A percentile compares a stretch with the other conserved stretches of the same genome.
phyloP scores from a whole-genome alignment of 2,329 filamentous ascomycete genomes.

The Decorospora gaudefroyi region DNA sequence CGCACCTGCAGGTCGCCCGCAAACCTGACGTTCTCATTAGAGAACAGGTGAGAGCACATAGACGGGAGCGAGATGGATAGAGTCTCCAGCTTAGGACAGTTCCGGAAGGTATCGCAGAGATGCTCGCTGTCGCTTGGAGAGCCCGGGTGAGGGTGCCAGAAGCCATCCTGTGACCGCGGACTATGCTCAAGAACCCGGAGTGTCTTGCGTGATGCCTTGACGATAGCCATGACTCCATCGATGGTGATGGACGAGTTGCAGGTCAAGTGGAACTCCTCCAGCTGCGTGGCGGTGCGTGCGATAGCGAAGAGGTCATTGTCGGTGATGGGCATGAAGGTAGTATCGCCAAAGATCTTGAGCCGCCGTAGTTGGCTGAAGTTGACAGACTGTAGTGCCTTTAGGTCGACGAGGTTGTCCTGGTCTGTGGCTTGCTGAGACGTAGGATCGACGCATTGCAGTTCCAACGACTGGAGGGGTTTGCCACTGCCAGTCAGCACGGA shows the following conservation, averaged over 20 bases:
- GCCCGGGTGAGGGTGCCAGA: conserved; percentile 57
- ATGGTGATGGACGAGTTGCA: conserved; percentile 59
- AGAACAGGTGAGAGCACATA: conserved; percentile 55
- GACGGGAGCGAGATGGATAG: conserved; percentile 56
- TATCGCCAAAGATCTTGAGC: conserved; percentile 61
- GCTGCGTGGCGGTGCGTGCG: conserved; percentile 56
- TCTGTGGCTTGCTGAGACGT: conserved; percentile 51
- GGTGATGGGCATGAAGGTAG: conserved; percentile 57
- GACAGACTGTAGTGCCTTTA: conserved; percentile 53
- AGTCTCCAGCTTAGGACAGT: conserved; percentile 54
- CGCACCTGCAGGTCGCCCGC: conserved; percentile 56
- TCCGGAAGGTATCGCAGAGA: conserved; percentile 54
- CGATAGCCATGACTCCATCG: conserved; percentile 58
- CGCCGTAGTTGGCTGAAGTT: conserved; percentile 57
- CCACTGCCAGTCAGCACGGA: conserved; percentile 53
- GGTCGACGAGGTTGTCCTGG: conserved; percentile 49
- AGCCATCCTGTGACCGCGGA: conserved; percentile 57
- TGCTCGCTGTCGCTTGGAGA: conserved; percentile 52
- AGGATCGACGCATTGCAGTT: conserved; percentile 58
- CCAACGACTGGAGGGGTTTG: conserved; percentile 55
- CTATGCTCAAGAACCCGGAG: conserved; percentile 59
- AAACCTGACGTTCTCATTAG: conserved; percentile 52
- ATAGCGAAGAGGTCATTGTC: conserved; percentile 57
- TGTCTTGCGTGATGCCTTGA: conserved; percentile 55
- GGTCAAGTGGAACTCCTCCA: conserved; percentile 60